Evolutionary conservation across 208 protist species (phyloP).

Genomic region (Crithidia expoeki): DNA sequence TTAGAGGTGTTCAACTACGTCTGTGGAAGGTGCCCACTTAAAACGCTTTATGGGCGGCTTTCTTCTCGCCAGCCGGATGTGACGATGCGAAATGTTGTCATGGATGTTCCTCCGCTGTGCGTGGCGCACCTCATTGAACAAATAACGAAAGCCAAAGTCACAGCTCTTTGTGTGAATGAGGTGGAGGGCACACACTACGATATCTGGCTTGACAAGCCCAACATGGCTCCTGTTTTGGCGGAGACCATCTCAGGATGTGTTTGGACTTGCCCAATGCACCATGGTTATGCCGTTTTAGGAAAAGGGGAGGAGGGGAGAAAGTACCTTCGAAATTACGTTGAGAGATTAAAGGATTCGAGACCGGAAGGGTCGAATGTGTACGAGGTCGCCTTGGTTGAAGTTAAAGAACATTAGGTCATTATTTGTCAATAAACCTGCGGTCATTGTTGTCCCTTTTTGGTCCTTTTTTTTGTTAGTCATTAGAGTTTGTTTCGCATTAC

Average conservation of each 20-base stretch:
- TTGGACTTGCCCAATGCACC: conserved; percentile 71
- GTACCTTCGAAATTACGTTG: conserved; percentile 53
- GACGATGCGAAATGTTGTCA: conserved; percentile 51
- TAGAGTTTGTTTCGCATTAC: neutral
- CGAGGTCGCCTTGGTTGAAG: conserved; percentile 51
- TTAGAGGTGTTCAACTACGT: conserved; percentile 67
- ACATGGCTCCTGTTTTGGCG: conserved; percentile 38
- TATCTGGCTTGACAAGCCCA: conserved; percentile 75
- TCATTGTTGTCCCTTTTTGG: conserved; percentile 16
- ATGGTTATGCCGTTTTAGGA: conserved; percentile 64
- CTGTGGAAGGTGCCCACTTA: conserved; percentile 54
- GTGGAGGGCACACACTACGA: conserved; percentile 41
- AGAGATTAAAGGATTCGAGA: conserved; percentile 37
- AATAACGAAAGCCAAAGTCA: conserved; percentile 51
- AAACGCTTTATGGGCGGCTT: conserved; percentile 64
- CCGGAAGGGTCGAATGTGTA: conserved; percentile 39
- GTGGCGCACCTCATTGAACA: conserved; percentile 77
- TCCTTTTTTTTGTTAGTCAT: neutral
- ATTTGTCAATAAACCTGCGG: conserved; percentile 17
- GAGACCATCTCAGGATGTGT: conserved; percentile 40
- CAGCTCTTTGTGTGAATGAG: conserved; percentile 47
- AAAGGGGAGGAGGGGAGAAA: conserved; percentile 54
- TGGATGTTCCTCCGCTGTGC: conserved; percentile 67
- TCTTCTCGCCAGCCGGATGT: conserved; percentile 68
- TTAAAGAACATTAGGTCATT: conserved; percentile 37